phyloP scores from a whole-genome alignment of 2,329 filamentous ascomycete species.

The Fusarium redolens region DNA sequence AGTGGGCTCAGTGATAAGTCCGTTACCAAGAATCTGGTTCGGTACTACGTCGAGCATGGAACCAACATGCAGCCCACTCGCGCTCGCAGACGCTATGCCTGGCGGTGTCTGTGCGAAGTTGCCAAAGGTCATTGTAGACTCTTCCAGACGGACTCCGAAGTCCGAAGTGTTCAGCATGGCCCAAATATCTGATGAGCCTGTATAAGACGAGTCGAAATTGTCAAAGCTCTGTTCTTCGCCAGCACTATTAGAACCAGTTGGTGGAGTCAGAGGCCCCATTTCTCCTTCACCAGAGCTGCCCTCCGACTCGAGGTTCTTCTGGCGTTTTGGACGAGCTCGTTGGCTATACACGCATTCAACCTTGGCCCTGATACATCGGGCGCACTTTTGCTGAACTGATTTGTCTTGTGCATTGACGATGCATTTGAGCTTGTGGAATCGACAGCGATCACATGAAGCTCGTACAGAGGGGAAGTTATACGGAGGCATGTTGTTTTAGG shows the following conservation, averaged over 20 bases:
- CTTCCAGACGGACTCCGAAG: background rate
- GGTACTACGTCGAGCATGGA: background rate
- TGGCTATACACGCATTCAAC: background rate
- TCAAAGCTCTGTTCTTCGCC: background rate
- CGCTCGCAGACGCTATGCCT: background rate
- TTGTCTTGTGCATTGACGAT: background rate
- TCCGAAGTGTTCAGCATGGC: background rate
- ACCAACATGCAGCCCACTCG: background rate
- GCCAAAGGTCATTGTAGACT: background rate
- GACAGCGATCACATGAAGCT: background rate
- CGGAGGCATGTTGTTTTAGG: background rate
- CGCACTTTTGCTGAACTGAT: background rate
- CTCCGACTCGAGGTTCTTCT: background rate
- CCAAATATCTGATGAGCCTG: background rate
- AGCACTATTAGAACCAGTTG: background rate
- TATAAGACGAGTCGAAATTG: background rate
- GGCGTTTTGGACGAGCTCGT: background rate
- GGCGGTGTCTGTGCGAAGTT: background rate
- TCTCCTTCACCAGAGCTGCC: background rate
- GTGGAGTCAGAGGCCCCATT: background rate
- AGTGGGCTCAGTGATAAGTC: background rate
- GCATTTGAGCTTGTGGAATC: constrained; percentile 4
- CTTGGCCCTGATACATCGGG: background rate
- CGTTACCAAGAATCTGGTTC: background rate
- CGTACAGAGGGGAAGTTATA: background rate